These are phyloP conservation scores for Thraustochytrium sp. DNA, from an alignment of 352 stramenopile species.

Conservation along the genomic window DNA sequence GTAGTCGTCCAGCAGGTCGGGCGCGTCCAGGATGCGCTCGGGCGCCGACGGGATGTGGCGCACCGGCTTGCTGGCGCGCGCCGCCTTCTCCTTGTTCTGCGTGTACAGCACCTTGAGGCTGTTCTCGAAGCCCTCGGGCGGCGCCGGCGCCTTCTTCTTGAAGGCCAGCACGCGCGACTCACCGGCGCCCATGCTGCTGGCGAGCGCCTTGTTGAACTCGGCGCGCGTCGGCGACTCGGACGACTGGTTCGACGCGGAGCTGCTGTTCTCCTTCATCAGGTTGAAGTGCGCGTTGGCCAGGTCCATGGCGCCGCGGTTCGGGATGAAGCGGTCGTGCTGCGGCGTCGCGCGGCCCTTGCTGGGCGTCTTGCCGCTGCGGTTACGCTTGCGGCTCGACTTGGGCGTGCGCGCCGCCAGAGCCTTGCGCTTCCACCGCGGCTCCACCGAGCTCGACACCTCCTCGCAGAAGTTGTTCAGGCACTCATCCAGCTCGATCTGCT, in stretches of 20 bases:
- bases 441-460: conserved; percentile 47
- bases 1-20: conserved; percentile 97
- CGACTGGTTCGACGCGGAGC: conserved; percentile 34
- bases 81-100: conserved; percentile 59
- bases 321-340: conserved; percentile 72
- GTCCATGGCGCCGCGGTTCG: conserved; percentile 60
- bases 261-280: conserved; percentile 44
- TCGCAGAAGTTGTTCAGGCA: conserved; percentile 51
- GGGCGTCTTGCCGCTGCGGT: not conserved
- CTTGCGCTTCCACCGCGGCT: conserved; percentile 59
- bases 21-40: conserved; percentile 92
- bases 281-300: conserved; percentile 45
- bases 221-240: not conserved
- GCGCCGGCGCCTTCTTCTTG: conserved; percentile 87
- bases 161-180: conserved; percentile 89
- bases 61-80: conserved; percentile 69
- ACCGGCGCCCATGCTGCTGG: not conserved
- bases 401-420: conserved; percentile 35
- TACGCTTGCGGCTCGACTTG: not conserved
- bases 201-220: conserved; percentile 36
- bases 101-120: conserved; percentile 94
- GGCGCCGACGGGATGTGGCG: conserved; percentile 92
- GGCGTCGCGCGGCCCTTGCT: not conserved
- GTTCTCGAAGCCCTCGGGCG: conserved; percentile 89
- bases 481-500: conserved; percentile 47